A percentile compares a stretch with the other conserved stretches of the same genome.
phyloP scores from a whole-genome alignment of 1,284 basidiomycete genomes.

The Microstroma glucosiphilum region DNA sequence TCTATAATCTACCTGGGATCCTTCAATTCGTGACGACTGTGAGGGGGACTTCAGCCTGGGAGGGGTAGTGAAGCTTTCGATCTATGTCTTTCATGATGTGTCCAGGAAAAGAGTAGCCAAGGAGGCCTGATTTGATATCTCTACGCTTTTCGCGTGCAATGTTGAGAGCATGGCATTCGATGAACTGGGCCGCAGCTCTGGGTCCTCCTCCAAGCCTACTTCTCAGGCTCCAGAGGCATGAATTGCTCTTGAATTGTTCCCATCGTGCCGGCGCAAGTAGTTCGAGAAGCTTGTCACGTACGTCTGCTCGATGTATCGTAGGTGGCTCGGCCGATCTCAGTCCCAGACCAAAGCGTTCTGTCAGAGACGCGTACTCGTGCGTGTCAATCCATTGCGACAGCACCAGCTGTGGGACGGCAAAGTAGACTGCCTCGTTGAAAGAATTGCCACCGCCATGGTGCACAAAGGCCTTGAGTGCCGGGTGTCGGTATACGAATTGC shows the following conservation, averaged over 20 bases:
- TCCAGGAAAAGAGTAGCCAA: too few relatives aligned
- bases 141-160: too few relatives aligned
- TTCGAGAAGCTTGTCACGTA: conserved; percentile 23
- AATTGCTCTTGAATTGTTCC: background rate
- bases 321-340: conserved; percentile 29
- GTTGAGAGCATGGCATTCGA: background rate
- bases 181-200: background rate
- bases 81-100: too few relatives aligned
- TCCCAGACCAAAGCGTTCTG: conserved; percentile 27
- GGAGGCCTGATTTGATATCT: too few relatives aligned
- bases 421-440: conserved; percentile 44
- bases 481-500: conserved; percentile 33
- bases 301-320: conserved; percentile 23
- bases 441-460: conserved; percentile 47
- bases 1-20: too few relatives aligned
- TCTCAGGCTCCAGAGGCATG: background rate
- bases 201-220: background rate
- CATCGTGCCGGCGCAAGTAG: conserved; percentile 15
- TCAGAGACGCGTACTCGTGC: conserved; percentile 32
- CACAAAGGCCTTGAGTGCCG: conserved; percentile 30
- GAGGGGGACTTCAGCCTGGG: too few relatives aligned
- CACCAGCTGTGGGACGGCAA: conserved; percentile 39
- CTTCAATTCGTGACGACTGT: too few relatives aligned
- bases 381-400: conserved; percentile 43
- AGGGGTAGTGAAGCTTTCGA: too few relatives aligned